A percentile compares a stretch with the other conserved stretches of the same genome.
These are phyloP conservation scores for Penicillium canescens DNA, from an alignment of 495 filamentous ascomycete genomes.

Conservation along the genomic window DNA sequence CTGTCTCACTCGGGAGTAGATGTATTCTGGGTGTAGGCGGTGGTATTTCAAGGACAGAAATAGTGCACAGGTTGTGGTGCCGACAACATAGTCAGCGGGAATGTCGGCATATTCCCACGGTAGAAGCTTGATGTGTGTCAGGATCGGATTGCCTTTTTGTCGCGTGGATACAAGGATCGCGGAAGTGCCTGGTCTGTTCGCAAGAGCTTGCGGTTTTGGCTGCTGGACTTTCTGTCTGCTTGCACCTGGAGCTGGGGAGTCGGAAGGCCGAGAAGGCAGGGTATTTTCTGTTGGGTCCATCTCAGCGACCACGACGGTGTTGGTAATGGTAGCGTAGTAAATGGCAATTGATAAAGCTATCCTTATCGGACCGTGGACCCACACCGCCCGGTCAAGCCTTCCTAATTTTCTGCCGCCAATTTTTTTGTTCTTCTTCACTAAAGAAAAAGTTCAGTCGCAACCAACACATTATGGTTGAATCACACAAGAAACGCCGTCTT, in stretches of 20 bases:
- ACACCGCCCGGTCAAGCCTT: conserved; percentile 23
- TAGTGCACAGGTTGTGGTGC: conserved; percentile 82
- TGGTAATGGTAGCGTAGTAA: conserved; percentile 12
- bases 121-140: conserved; percentile 77
- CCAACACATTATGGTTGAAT: conserved; percentile 32
- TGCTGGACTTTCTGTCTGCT: conserved; percentile 66
- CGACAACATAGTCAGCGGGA: conserved; percentile 87
- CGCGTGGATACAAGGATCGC: conserved; percentile 81
- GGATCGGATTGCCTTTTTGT: conserved; percentile 94
- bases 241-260: conserved; percentile 29
- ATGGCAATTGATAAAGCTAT: conserved; percentile 18
- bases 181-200: conserved; percentile 65
- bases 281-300: conserved; percentile 26
- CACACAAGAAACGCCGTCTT: conserved; percentile 33
- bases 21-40: conserved; percentile 94
- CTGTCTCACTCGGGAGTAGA: conserved; percentile 84
- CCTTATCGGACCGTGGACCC: conserved; percentile 19
- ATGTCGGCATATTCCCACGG: conserved; percentile 98
- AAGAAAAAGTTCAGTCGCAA: conserved; percentile 23
- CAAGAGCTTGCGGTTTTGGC: conserved; percentile 81
- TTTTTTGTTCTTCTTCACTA: conserved; percentile 30
- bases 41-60: conserved; percentile 98
- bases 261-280: conserved; percentile 15
- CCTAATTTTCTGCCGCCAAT: conserved; percentile 48
- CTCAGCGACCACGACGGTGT: not conserved